Percentiles rank a stretch among this genome's conserved stretches.
phyloP scores from a whole-genome alignment of 2,329 filamentous ascomycete species.

The Xylariaceae sp. region DNA sequence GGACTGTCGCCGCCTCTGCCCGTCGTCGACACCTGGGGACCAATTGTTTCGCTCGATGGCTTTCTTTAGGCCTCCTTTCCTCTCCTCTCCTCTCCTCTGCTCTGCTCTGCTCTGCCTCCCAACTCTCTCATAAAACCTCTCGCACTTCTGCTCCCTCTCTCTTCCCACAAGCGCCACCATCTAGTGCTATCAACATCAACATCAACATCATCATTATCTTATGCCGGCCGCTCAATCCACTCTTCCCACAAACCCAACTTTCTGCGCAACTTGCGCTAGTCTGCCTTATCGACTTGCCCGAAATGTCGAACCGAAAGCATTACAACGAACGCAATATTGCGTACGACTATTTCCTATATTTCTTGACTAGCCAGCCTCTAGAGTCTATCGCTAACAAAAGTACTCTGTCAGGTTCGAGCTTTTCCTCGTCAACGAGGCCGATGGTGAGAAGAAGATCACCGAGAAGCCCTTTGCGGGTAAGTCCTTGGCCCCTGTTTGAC shows the following conservation, averaged over 20 bases:
- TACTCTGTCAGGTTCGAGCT: slow-evolving; percentile 69
- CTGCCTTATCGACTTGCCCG: slow-evolving; percentile 1
- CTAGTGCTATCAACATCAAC: neutral
- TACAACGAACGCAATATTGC: slow-evolving; percentile 13
- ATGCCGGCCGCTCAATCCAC: too few relatives aligned
- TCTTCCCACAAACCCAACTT: neutral
- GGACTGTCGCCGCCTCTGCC: too few relatives aligned
- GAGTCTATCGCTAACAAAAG: slow-evolving; percentile 19
- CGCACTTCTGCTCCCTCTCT: neutral
- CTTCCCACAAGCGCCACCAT: neutral
- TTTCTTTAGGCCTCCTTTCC: neutral
- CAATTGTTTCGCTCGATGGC: too few relatives aligned
- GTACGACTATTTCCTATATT: slow-evolving; percentile 9
- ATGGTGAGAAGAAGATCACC: slow-evolving; percentile 90
- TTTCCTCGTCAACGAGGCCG: slow-evolving; percentile 65
- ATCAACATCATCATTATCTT: neutral
- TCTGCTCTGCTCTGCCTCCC: too few relatives aligned
- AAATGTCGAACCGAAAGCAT: slow-evolving; percentile 17
- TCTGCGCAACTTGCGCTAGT: neutral
- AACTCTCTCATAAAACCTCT: neutral
- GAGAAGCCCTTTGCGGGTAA: slow-evolving; percentile 83
- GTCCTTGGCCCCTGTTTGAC: slow-evolving; percentile 28
- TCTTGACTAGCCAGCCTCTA: neutral
- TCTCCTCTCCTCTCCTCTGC: neutral
- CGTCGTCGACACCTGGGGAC: too few relatives aligned